Base-by-base conservation (phyloP, 371 early-diverging fungal species). In the Mucor plumbeus region DNA sequence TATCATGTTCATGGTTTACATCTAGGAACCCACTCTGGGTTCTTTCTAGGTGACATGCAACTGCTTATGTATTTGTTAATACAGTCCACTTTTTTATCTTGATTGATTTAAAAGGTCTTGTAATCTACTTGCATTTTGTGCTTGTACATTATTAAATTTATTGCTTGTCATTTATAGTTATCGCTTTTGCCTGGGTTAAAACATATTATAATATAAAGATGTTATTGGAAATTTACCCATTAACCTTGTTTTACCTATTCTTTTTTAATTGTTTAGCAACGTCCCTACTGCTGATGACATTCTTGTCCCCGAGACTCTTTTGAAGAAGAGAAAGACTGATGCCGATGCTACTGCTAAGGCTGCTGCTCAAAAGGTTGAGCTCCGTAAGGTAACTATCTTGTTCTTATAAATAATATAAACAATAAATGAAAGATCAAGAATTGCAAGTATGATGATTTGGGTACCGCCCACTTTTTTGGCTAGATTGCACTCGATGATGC, bases 291-390 rank as follows among this genome's bases (percentile, higher is more conserved):
- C 80, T 72, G 81, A 87, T 63, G 86, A 91, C 70, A 85, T 92
- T 64, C 90, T 90, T 78, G 90, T 90, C 70, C 98, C 98, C 78
- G 98, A 98, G 88, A 95, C 98, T 64, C 89, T 97, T 74, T 88
- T 98, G 83, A 98, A 97, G 91, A 97, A 97, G 94, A 90, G 94
- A 78, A 95, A 95, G 90, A 77, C 90, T 75, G 83, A 87, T 71
- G 93, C 94, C 72, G 93, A 96, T 90, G 74, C 89, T 63, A 88
- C 90, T 69, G 92, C 90, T 64, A 90, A 91, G 75, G 85, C 88
- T 76, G 86, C 85, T 69, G 87, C 84, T 55, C 84, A 90, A 77
- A 84, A 88, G 80, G 70, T 64, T 39, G 80, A 78, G 48, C 68
- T 73, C 19, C 87, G 88, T 76, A 90, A 90, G 91, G 94, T 90